Evolutionary conservation across 495 filamentous ascomycete genomes (phyloP), one percentile per base, ranked within the genome.

Genomic region (Pseudotulostoma volvatum): DNA sequence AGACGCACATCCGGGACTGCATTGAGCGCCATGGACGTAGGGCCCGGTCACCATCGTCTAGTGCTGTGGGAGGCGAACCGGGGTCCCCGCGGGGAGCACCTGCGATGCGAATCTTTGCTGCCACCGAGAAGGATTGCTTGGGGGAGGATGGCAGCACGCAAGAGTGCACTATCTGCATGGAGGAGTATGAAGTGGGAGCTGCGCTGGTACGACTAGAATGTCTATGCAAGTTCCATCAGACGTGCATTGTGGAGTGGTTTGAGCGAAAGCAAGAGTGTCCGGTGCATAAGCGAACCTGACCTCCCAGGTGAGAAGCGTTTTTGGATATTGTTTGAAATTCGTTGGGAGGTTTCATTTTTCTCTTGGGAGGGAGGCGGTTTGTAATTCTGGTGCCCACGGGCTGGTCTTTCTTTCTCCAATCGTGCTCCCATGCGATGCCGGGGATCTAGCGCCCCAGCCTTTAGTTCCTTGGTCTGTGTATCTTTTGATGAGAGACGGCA

Each of bases 91-190:
- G 45, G 3, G 44, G 52, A 4, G 45, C 46, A 19, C 31, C 55
- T 4, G 56, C 71, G 7, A 79, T 81, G 75, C 52, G 79, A 3
- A 47, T 65, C n/a, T 96, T 90, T 50, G 63, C 61, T 13, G 90
- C 90, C 1, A 90, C 78, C 1, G 88, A 93, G 52, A 94, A 95
- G 59, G 90, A 97, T 54, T 90, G 84, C 48, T 62, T 86, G 5
- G 77, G 76, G 16, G 73, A 78, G 38, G 76, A 71, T 39, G 70
- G 70, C 5, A 51, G 53, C 17, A 41, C 49, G 18, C 62, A 66
- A 5, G 90, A 97, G 57, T 97, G 90, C 53, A 79, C 84, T 2
- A 95, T 97, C 40, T 97, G 90, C 48, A 79, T 97, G 46, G 92
- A 94, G 55, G 92, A 97, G 48, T 96, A 93, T 52, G 79, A 82